phyloP scores from a whole-genome alignment of 176 grass and related monocot genomes.

The Zea luxurians region DNA sequence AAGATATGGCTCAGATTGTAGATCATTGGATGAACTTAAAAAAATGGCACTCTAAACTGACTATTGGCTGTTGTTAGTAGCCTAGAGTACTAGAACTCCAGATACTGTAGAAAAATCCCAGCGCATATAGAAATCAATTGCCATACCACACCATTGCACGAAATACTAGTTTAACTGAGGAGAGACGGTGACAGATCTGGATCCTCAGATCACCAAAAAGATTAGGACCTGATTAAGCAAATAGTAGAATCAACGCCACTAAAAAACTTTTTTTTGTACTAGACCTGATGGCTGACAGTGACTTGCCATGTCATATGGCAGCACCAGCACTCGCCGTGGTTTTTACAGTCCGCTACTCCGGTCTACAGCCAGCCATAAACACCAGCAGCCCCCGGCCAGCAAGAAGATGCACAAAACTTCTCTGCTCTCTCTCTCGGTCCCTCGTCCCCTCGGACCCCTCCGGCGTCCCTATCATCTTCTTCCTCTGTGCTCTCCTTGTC shows the following conservation, averaged over 20 bases:
- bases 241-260: not conserved
- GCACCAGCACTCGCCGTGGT: not conserved
- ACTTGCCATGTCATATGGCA: constrained; percentile 22
- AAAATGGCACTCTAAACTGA: constrained; percentile 15
- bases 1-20: not conserved
- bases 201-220: not conserved
- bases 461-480: too few relatives aligned
- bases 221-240: not conserved
- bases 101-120: not conserved
- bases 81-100: not conserved
- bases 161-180: constrained; percentile 17
- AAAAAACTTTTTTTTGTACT: not conserved
- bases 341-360: not conserved
- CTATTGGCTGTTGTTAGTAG: not conserved
- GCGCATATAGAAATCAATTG: not conserved
- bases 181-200: constrained; percentile 1
- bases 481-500: too few relatives aligned
- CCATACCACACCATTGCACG: not conserved
- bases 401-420: not conserved
- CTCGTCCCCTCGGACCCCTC: too few relatives aligned
- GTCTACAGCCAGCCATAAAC: not conserved
- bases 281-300: not conserved
- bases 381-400: too few relatives aligned
- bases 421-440: not conserved
- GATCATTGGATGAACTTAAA: not conserved